Base-by-base conservation (phyloP, 2,329 filamentous ascomycete genomes). In the Microdochium nivale region DNA sequence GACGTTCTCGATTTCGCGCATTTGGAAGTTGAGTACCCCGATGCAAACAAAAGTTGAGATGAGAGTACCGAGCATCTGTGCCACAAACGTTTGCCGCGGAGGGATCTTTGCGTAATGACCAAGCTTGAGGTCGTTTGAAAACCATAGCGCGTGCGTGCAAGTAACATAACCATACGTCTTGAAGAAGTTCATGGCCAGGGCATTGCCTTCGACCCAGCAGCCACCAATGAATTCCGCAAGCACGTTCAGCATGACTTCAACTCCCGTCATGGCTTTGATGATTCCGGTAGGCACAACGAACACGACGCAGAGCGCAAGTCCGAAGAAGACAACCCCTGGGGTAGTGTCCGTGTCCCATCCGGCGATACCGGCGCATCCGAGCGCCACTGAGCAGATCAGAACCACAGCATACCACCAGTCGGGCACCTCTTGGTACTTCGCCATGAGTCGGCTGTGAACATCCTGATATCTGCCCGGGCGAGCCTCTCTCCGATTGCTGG, bases 71-170 rank as follows among this genome's bases (percentile, higher is more conserved):
- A 77, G 67, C 60, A 83, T 78, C 63, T 84, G 80, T 1, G 79
- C 79, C 23, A 70, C 65, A 57, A 84, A 84, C 3, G 80, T 78
- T 27, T 81, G 74, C 11, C 77, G 74, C 0, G 81, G 81, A 4
- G 81, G 79, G 19, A 84, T 80, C 67, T 82, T 82, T 66, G 79
- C 73, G 62, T 82, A 82, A 55, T 76, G 74, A 9, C 73, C 74
- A 14, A 76, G 70, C 61, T 76, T 76, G 33, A 74, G 60, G 55
- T 73, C 74, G 56, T 52, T 58, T 35, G 58, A 54, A 56, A 62
- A 60, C 44, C 56, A 54, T 53, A 66, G 49, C 11, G 60, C 58
- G 47, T 64, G 62, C 4, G 60, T 58, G 51, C 62, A 58, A 50
- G 73, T 75, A 14, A 76, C 70, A 48, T 66, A 69, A 2, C 74